A percentile compares a stretch with the other conserved stretches of the same genome.
Conservation (phyloP, 2,329 filamentous ascomycete genomes). For the Parastagonospora avenae region DNA sequence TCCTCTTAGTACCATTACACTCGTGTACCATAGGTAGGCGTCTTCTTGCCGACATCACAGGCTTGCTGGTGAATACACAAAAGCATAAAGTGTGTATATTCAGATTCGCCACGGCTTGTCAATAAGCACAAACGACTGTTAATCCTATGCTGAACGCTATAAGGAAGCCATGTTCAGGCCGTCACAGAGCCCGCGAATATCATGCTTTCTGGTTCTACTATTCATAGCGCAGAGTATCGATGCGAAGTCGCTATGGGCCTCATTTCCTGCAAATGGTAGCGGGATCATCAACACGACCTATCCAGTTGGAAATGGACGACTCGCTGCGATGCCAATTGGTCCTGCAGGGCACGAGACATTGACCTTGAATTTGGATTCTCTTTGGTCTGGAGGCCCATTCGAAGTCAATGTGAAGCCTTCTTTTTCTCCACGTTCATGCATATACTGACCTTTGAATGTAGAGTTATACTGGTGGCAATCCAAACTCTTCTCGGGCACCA, state of each 20-base stretch:
- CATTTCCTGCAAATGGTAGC: conserved; percentile 18
- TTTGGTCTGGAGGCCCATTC: conserved; percentile 60
- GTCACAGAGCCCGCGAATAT: too few relatives aligned
- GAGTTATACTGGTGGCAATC: conserved; percentile 57
- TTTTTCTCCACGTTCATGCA: too few relatives aligned
- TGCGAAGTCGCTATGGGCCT: conserved; percentile 29
- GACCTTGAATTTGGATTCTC: conserved; percentile 55
- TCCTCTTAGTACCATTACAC: too few relatives aligned
- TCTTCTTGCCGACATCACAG: too few relatives aligned
- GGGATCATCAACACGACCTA: conserved; percentile 43
- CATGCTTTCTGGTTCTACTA: not conserved
- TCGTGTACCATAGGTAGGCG: too few relatives aligned
- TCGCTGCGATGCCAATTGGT: conserved; percentile 55
- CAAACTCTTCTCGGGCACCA: conserved; percentile 38
- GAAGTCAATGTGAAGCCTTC: conserved; percentile 42
- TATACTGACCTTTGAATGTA: too few relatives aligned
- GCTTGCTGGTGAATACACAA: too few relatives aligned
- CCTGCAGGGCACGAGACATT: conserved; percentile 51
- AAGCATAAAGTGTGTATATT: too few relatives aligned
- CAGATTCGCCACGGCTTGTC: too few relatives aligned
- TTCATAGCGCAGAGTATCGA: not conserved
- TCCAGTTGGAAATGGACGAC: conserved; percentile 56
- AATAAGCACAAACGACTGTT: too few relatives aligned
- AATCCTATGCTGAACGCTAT: too few relatives aligned
- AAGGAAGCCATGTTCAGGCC: too few relatives aligned